Conservation (phyloP, 495 filamentous ascomycete species). For the Acidiella bohemica region DNA sequence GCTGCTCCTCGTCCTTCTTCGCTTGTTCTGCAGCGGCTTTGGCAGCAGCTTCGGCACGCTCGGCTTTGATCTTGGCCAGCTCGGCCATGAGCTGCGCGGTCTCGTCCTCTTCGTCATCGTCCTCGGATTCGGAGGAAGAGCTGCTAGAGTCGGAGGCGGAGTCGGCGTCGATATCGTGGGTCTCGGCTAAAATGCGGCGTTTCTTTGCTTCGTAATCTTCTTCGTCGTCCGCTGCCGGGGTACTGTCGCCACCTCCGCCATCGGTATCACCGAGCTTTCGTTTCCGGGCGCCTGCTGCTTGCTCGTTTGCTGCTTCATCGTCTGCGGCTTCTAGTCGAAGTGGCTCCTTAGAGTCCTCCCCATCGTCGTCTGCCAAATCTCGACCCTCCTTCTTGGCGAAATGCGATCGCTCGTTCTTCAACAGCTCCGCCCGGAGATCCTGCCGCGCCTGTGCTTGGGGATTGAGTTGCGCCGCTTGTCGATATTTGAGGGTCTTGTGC, state of each 20-base stretch:
- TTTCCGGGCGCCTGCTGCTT: slow-evolving; percentile 40
- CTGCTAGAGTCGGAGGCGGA: slow-evolving; percentile 32
- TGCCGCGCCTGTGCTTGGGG: slow-evolving; percentile 58
- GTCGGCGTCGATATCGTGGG: slow-evolving; percentile 81
- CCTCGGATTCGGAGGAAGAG: slow-evolving; percentile 10
- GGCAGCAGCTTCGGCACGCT: slow-evolving; percentile 73
- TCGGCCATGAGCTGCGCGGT: slow-evolving; percentile 82
- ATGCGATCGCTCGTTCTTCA: slow-evolving; percentile 76
- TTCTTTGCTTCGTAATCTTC: slow-evolving; percentile 77
- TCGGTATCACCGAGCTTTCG: slow-evolving; percentile 44
- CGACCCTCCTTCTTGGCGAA: slow-evolving; percentile 69
- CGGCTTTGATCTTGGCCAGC: slow-evolving; percentile 85
- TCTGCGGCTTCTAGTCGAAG: slow-evolving; percentile 8
- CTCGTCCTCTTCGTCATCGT: slow-evolving; percentile 72
- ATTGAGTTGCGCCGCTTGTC: slow-evolving; percentile 83
- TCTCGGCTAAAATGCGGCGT: slow-evolving; percentile 74
- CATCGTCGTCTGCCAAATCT: slow-evolving; percentile 22
- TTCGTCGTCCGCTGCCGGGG: slow-evolving; percentile 20
- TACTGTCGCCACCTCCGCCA: slow-evolving; percentile 20
- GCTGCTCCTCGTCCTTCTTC: slow-evolving; percentile 63
- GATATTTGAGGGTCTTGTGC: slow-evolving; percentile 77
- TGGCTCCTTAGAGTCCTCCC: neutral
- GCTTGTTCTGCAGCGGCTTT: slow-evolving; percentile 59
- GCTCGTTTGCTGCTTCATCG: slow-evolving; percentile 24
- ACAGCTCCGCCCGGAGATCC: slow-evolving; percentile 81